phyloP scores from a whole-genome alignment of 371 early-diverging fungal genomes.

The Capillidium heterosporum region DNA sequence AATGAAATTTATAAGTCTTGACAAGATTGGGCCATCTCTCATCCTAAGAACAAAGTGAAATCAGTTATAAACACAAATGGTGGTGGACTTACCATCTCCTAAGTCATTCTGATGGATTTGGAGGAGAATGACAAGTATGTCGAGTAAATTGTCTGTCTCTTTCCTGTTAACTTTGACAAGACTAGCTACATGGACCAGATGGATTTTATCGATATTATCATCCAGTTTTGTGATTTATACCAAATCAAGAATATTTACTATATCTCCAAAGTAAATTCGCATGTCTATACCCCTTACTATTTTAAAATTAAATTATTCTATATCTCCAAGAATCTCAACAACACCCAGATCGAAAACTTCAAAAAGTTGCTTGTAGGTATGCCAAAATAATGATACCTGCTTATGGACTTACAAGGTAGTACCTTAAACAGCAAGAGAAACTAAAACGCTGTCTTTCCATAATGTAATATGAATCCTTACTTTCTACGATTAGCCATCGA shows the following conservation, averaged over 20 bases:
- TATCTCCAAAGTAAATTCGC: neutral
- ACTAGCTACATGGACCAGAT: neutral
- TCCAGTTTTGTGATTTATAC: neutral
- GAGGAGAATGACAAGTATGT: too few species aligned
- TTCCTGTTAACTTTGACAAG: neutral
- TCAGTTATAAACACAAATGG: too few species aligned
- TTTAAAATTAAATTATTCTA: neutral
- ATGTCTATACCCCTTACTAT: neutral
- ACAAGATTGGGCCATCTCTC: neutral
- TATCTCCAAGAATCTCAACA: neutral
- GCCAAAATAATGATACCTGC: neutral
- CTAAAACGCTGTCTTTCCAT: neutral
- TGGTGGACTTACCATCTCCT: neutral
- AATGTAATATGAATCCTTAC: neutral
- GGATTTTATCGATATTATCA: neutral
- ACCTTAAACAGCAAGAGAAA: neutral
- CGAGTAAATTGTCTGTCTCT: neutral
- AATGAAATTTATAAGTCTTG: neutral
- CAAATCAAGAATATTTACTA: neutral
- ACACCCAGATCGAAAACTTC: neutral
- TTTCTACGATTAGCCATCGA: neutral
- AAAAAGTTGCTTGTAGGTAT: neutral
- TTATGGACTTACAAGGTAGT: neutral
- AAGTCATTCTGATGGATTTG: neutral
- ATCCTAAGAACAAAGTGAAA: neutral